phyloP scores from a whole-genome alignment of 371 early-diverging fungal species.

The Syncephalastrum monosporum region DNA sequence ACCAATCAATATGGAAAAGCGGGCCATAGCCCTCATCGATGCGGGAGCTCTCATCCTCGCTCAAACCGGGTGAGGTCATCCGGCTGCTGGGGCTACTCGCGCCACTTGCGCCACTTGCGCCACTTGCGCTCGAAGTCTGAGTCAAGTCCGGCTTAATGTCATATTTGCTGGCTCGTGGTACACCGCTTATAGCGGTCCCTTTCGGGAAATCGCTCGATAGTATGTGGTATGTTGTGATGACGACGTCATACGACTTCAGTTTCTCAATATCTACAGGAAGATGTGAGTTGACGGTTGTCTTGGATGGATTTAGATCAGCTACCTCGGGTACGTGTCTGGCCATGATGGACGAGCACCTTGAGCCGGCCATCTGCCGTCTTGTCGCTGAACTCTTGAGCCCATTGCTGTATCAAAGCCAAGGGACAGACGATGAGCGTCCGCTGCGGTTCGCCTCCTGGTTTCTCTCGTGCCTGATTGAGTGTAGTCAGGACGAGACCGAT shows the following conservation, averaged over 20 bases:
- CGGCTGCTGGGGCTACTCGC: slow-evolving; percentile 4
- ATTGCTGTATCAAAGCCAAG: slow-evolving; percentile 65
- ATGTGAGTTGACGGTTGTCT: neutral
- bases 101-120: neutral
- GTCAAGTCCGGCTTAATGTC: too few relatives aligned
- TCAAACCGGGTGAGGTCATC: slow-evolving; percentile 2
- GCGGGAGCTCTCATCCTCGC: neutral
- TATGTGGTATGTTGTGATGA: slow-evolving; percentile 71
- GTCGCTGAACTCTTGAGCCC: slow-evolving; percentile 60
- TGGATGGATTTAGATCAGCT: slow-evolving; percentile 6
- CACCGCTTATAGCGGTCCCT: too few relatives aligned
- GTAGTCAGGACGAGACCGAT: slow-evolving; percentile 69
- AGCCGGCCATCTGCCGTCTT: slow-evolving; percentile 50
- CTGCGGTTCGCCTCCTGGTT: slow-evolving; percentile 15
- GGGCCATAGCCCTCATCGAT: slow-evolving; percentile 28
- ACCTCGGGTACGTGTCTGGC: slow-evolving; percentile 39
- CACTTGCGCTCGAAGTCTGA: neutral
- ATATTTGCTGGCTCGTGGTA: too few relatives aligned
- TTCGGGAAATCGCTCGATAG: slow-evolving; percentile 14
- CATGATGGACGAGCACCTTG: slow-evolving; percentile 63
- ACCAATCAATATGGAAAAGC: slow-evolving; percentile 48
- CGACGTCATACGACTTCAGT: slow-evolving; percentile 63
- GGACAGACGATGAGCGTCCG: slow-evolving; percentile 68
- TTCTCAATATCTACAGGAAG: slow-evolving; percentile 19
- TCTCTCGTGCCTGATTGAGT: slow-evolving; percentile 18